Conservation (phyloP, 495 filamentous ascomycete species). For the Penicillium coffeae region DNA sequence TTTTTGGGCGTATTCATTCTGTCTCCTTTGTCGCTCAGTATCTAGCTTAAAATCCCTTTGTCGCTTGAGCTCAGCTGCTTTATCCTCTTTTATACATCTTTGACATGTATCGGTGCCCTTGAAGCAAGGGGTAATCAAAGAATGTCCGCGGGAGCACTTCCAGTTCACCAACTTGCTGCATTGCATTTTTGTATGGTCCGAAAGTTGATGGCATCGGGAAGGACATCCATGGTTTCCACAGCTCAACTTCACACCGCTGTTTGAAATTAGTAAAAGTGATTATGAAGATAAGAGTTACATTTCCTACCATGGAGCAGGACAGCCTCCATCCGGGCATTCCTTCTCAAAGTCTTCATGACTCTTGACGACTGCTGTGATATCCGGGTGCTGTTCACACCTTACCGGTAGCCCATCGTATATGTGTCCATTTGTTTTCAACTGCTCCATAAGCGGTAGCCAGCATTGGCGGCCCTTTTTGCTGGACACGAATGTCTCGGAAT, state of each 20-base stretch:
- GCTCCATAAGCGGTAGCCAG: constrained; percentile 58
- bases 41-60: constrained; percentile 55
- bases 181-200: constrained; percentile 62
- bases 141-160: constrained; percentile 53
- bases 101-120: constrained; percentile 13
- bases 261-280: background rate
- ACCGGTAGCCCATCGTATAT: constrained; percentile 71
- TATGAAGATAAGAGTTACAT: no score
- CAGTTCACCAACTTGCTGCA: constrained; percentile 48
- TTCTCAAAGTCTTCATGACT: constrained; percentile 54
- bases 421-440: constrained; percentile 49
- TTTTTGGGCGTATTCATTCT: constrained; percentile 44
- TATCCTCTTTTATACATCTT: constrained; percentile 46
- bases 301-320: constrained; percentile 61
- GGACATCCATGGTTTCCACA: constrained; percentile 62
- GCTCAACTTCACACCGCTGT: constrained; percentile 51
- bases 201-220: constrained; percentile 58
- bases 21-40: constrained; percentile 43
- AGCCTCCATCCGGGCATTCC: constrained; percentile 71
- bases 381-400: constrained; percentile 62
- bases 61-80: constrained; percentile 31
- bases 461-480: constrained; percentile 55
- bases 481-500: constrained; percentile 57
- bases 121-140: constrained; percentile 35
- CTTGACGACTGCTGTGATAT: constrained; percentile 41